These are phyloP conservation scores for Podospora conica DNA, from an alignment of 495 filamentous ascomycete species.

Conservation along the genomic window DNA sequence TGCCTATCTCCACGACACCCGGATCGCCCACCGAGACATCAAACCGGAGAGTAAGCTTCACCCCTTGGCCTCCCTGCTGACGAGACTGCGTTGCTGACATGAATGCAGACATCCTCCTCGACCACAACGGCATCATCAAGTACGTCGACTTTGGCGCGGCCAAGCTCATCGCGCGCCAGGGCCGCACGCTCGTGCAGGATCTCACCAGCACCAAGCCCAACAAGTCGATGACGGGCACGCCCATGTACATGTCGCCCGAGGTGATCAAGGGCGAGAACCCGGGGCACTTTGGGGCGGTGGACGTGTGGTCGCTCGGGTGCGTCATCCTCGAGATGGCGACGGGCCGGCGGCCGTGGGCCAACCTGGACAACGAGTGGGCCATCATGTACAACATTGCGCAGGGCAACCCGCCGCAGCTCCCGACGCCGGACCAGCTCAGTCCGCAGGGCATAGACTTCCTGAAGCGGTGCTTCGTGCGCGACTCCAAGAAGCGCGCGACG, in stretches of 20 bases:
- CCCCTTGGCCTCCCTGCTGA: neutral
- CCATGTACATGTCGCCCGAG: conserved; percentile 99
- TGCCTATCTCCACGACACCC: conserved; percentile 84
- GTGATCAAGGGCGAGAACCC: conserved; percentile 81
- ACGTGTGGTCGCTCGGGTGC: conserved; percentile 96
- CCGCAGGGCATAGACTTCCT: conserved; percentile 82
- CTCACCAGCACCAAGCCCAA: conserved; percentile 60
- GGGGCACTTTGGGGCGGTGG: conserved; percentile 77
- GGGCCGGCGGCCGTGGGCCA: conserved; percentile 92
- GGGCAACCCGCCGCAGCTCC: conserved; percentile 83
- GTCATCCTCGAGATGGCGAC: conserved; percentile 98
- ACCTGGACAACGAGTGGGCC: conserved; percentile 97
- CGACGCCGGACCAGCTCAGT: conserved; percentile 75
- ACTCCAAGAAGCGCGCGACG: conserved; percentile 69
- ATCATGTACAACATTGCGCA: conserved; percentile 99
- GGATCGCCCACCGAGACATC: conserved; percentile 93
- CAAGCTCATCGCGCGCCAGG: conserved; percentile 92
- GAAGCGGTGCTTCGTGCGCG: conserved; percentile 76
- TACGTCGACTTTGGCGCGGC: conserved; percentile 98
- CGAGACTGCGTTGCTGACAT: conserved; percentile 14
- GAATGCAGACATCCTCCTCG: conserved; percentile 77
- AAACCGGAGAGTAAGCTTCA: conserved; percentile 82
- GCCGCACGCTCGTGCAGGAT: conserved; percentile 70
- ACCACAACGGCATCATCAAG: conserved; percentile 97
- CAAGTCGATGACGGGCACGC: conserved; percentile 92